Evolutionary conservation across 345 rosid genomes (phyloP).

Genomic region (Dipteronia sinensis): DNA sequence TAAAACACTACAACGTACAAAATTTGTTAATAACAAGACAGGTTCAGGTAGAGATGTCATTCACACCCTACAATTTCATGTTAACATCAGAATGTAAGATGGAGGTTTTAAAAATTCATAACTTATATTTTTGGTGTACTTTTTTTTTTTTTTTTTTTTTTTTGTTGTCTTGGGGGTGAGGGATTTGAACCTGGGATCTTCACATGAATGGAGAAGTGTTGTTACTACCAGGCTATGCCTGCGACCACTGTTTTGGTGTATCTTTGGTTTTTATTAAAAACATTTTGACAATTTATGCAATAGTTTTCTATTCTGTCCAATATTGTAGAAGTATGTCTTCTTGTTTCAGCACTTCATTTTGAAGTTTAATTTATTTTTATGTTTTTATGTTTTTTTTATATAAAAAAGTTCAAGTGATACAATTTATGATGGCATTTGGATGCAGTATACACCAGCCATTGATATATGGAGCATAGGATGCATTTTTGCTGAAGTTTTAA

Average conservation of each 20-base stretch:
- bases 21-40: background rate
- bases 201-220: background rate
- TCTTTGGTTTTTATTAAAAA: background rate
- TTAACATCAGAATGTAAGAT: background rate
- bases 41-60: background rate
- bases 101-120: background rate
- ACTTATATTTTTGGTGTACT: background rate
- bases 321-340: background rate
- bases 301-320: background rate
- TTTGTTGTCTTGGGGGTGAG: background rate
- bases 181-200: background rate
- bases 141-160: no score
- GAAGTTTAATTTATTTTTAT: background rate
- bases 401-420: background rate
- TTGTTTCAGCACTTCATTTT: background rate
- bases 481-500: conserved; percentile 91
- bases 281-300: background rate
- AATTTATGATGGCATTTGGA: conserved; percentile 14
- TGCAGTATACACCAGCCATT: conserved; percentile 96
- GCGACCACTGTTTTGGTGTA: background rate
- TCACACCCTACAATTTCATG: background rate
- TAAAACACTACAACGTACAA: no score
- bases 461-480: conserved; percentile 99
- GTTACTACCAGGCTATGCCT: background rate
- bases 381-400: no score